Percentiles rank a stretch among this genome's conserved stretches.
phyloP scores from a whole-genome alignment of 352 stramenopile genomes.

The Halophytophthora batemanensis region DNA sequence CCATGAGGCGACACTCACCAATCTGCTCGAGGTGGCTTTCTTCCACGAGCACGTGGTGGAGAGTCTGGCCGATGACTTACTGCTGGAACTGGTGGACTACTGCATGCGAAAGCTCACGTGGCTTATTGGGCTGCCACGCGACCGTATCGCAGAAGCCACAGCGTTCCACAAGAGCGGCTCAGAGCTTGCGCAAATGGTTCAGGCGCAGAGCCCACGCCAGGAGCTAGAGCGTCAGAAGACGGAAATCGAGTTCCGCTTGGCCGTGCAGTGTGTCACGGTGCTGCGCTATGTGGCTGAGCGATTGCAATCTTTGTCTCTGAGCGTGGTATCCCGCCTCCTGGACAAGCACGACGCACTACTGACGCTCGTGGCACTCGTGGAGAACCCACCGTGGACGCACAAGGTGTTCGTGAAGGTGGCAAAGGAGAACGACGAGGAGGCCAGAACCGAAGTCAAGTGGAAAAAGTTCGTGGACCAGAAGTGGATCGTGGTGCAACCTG shows the following conservation, averaged over 20 bases:
- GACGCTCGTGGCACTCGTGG: slow-evolving; percentile 89
- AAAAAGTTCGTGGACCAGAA: slow-evolving; percentile 93
- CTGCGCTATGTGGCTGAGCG: slow-evolving; percentile 90
- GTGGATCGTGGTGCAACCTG: slow-evolving; percentile 83
- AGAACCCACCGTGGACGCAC: slow-evolving; percentile 96
- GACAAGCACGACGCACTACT: slow-evolving; percentile 96
- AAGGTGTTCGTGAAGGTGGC: slow-evolving; percentile 32
- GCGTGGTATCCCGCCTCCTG: slow-evolving; percentile 88
- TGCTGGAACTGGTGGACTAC: slow-evolving; percentile 95
- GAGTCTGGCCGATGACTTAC: slow-evolving; percentile 79
- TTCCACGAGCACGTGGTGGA: slow-evolving; percentile 90
- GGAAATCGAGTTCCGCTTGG: slow-evolving; percentile 87
- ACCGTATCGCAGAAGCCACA: slow-evolving; percentile 50
- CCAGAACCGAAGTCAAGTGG: slow-evolving; percentile 57
- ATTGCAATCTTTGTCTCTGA: slow-evolving; percentile 81
- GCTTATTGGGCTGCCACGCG: slow-evolving; percentile 64
- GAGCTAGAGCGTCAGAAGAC: slow-evolving; percentile 72
- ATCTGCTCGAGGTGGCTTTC: slow-evolving; percentile 88
- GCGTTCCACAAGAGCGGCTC: slow-evolving; percentile 71
- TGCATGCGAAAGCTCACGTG: slow-evolving; percentile 88
- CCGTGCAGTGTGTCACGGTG: slow-evolving; percentile 86
- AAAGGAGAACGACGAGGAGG: slow-evolving; percentile 7
- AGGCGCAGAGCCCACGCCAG: slow-evolving; percentile 41
- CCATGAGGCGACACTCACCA: slow-evolving; percentile 86
- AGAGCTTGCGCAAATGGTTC: slow-evolving; percentile 66